Evolutionary conservation across 805 yeast genomes (phyloP), one percentile per base, ranked within the genome.

Genomic region (Lipomyces kockii): DNA sequence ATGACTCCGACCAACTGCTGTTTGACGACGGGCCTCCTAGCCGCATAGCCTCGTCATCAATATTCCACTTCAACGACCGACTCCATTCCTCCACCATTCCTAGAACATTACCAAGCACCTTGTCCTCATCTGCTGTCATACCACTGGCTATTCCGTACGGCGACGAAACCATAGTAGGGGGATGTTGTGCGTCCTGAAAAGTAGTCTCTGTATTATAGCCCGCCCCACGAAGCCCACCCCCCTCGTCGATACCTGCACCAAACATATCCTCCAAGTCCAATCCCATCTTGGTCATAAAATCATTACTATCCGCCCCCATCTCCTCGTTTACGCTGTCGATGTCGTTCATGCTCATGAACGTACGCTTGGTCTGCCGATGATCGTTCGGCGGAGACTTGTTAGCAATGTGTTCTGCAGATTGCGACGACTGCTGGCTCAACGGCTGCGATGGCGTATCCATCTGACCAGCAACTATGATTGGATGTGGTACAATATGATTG

Each of bases 71-170:
- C 49, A 43, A 57, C 35, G 69, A 35, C 34, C 58, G 60, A 11
- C 64, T 58, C 69, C 69, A 66, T 9, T 51, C 55, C 27, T 29
- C 43, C 2, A 57, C 64, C 53, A 63, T 61, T n/a, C 46, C 58
- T 8, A 63, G 54, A 3, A 62, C 64, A 46, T 63, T 55, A 2
- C 65, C 68, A 37, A 65, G 49, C 2, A 61, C 43, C n/a, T 34
- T 32, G 11, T 43, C 43, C 61, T 64, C 67, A 17, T 64, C 52
- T 37, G 39, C 52, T 6, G 53, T 52, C 34, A 58, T 32, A 11
- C 53, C 62, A 35, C 52, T 58, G 17, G 32, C 55, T 5, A 39
- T 34, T 37, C 43, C 62, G 11, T 51, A 39, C n/a, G 49, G 14
- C 35, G 39, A 39, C 8, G 54, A 51, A 8, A 7, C 55, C 29